Base-by-base conservation (phyloP, 202 grass and related monocot species). In the Schoenoplectus tabernaemontani region DNA sequence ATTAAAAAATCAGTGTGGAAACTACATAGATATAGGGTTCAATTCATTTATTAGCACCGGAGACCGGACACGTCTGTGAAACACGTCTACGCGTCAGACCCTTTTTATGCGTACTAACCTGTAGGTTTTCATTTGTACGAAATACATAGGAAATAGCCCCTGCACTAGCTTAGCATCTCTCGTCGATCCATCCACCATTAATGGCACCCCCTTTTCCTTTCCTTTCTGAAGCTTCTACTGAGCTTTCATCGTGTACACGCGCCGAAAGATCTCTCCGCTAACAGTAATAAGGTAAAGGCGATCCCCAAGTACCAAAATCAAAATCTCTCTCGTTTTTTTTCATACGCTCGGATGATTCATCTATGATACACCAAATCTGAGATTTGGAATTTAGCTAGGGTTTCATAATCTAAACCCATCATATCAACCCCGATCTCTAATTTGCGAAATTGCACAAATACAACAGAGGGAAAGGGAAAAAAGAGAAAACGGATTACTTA, bases 161-260 rank as follows among this genome's bases (percentile, higher is more conserved):
- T 44, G 2, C 13, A 64, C 9, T 82, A 59, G 62, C 11, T n/a
- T 82, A 58, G 46, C 12, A 59, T 75, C 64, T 83, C 47, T 44
- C 4, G 22, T 51, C 59, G 59, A 80, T 80, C 41, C 75, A 32
- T 33, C 10, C 16, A 7, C 81, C 81, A 83, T 83, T 83, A 83
- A 83, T 83, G 67, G 41, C 50, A 43, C 20, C 66, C 9, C 19
- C 33, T 34, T n/a, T 66, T 33, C 53, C 67, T 69, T 54, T 82
- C 91, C 86, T 89, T 90, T 83, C 78, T 78, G 57, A 23, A 26
- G 82, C 84, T 74, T 68, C 81, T 59, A 86, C 84, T 69, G 60
- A 77, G 69, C 87, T 30, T 26, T 78, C 71, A 79, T 60, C 59
- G 39, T 19, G 24, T 32, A 62, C 57, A 26, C 77, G 85, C 78